phyloP scores from a whole-genome alignment of 495 filamentous ascomycete species.

The Aspergillus panamensis region DNA sequence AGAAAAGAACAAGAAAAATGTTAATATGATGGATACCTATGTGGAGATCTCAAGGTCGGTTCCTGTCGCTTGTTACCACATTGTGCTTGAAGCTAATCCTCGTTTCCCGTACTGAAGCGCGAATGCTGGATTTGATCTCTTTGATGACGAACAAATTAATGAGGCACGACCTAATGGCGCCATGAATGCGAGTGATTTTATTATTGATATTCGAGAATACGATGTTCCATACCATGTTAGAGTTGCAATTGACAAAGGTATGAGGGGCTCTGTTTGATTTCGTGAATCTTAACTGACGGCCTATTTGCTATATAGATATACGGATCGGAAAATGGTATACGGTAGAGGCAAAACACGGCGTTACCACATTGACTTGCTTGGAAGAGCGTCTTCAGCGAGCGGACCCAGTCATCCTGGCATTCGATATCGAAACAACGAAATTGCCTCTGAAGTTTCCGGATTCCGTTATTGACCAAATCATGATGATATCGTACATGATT shows the following conservation, averaged over 20 bases:
- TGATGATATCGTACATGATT: constrained; percentile 99
- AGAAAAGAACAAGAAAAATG: constrained; percentile 91
- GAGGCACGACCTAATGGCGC: constrained; percentile 79
- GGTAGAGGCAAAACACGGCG: constrained; percentile 89
- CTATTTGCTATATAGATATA: constrained; percentile 57
- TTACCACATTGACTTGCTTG: constrained; percentile 73
- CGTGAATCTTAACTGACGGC: constrained; percentile 18
- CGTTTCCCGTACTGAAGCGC: constrained; percentile 47
- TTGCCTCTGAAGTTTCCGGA: constrained; percentile 98
- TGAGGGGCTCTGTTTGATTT: constrained; percentile 16
- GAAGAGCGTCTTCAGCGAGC: constrained; percentile 85
- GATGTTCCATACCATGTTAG: constrained; percentile 99
- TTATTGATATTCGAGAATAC: constrained; percentile 98
- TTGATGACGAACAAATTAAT: constrained; percentile 85
- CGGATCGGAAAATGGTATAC: constrained; percentile 97
- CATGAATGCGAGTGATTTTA: constrained; percentile 91
- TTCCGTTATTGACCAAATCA: constrained; percentile 89
- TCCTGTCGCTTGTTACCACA: not conserved
- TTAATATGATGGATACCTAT: constrained; percentile 97
- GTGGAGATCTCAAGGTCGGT: constrained; percentile 87
- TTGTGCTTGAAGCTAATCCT: not conserved
- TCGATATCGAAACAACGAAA: constrained; percentile 98
- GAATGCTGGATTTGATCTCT: constrained; percentile 88
- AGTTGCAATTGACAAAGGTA: constrained; percentile 93
- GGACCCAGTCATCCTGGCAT: constrained; percentile 94